These are phyloP conservation scores for Dryas octopetala DNA, from an alignment of 306 rosid genomes.

Conservation along the genomic window DNA sequence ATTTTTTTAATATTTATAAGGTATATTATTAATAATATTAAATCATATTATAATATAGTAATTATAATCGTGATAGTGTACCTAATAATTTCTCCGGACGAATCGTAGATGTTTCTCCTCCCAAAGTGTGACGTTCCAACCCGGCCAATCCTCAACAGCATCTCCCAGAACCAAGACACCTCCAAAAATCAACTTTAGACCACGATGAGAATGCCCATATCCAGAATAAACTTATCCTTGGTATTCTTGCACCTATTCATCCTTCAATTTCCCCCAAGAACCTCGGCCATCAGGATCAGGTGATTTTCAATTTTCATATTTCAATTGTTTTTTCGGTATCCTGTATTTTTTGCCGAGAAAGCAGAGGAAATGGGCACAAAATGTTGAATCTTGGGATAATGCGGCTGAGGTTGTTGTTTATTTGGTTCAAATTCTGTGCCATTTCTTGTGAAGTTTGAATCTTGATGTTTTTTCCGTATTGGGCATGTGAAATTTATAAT, in stretches of 20 bases:
- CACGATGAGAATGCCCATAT: background rate
- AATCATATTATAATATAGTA: no score
- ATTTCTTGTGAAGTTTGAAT: background rate
- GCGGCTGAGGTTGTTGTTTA: no score
- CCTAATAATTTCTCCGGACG: no score
- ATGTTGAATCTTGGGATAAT: background rate
- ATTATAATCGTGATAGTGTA: no score
- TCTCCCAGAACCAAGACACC: background rate
- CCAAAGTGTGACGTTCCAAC: no score
- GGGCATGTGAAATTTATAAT: background rate
- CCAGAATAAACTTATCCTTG: conserved; percentile 15
- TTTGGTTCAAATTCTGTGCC: no score
- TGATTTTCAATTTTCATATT: background rate
- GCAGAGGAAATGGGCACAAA: background rate
- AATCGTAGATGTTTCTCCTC: no score
- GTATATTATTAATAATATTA: no score
- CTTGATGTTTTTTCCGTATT: background rate
- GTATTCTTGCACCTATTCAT: conserved; percentile 22
- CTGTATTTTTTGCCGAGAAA: background rate
- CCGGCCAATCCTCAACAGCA: no score
- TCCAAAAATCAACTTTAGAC: background rate
- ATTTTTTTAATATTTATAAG: no score
- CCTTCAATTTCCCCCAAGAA: conserved; percentile 23
- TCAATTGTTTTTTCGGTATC: background rate
- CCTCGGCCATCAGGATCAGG: conserved; percentile 32